phyloP scores from a whole-genome alignment of 208 protist genomes.

The Herpetomonas samuelpessoai region DNA sequence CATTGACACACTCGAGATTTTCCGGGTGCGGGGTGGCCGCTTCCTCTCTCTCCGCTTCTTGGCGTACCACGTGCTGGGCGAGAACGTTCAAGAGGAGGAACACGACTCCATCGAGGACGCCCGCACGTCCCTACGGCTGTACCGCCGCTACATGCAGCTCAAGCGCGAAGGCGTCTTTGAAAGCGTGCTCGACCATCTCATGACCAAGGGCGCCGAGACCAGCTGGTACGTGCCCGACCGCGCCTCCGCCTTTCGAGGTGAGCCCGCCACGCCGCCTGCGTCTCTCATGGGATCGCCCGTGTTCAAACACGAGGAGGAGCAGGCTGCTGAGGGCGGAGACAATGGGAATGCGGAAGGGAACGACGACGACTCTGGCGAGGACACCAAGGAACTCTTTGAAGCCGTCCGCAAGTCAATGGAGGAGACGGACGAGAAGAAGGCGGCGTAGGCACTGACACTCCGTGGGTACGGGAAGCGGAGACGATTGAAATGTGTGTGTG shows the following conservation, averaged over 20 bases:
- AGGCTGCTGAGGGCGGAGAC: slow-evolving; percentile 5
- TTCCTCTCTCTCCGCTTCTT: slow-evolving; percentile 95
- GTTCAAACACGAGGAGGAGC: slow-evolving; percentile 28
- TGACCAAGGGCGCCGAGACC: slow-evolving; percentile 84
- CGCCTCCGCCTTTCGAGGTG: slow-evolving; percentile 44
- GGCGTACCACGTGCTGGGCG: slow-evolving; percentile 91
- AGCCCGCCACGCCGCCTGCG: slow-evolving; percentile 30
- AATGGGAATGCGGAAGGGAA: slow-evolving; percentile 17
- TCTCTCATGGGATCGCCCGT: slow-evolving; percentile 56
- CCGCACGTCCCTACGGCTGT: slow-evolving; percentile 90
- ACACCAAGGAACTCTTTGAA: slow-evolving; percentile 19
- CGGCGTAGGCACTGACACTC: too few species aligned
- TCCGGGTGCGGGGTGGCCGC: slow-evolving; percentile 80
- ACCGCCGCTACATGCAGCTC: slow-evolving; percentile 84
- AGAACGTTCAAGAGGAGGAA: slow-evolving; percentile 94
- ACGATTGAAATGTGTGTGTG: neutral
- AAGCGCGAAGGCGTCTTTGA: slow-evolving; percentile 77
- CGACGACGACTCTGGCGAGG: slow-evolving; percentile 6
- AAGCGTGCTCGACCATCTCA: slow-evolving; percentile 70
- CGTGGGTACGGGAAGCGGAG: neutral
- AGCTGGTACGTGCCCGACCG: slow-evolving; percentile 90
- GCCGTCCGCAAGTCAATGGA: slow-evolving; percentile 31
- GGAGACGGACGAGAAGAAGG: slow-evolving; percentile 12
- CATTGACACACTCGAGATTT: slow-evolving; percentile 97
- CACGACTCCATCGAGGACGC: slow-evolving; percentile 97